Evolutionary conservation across 2,329 filamentous ascomycete genomes (phyloP).

Genomic region (Lecanicillium sp.): DNA sequence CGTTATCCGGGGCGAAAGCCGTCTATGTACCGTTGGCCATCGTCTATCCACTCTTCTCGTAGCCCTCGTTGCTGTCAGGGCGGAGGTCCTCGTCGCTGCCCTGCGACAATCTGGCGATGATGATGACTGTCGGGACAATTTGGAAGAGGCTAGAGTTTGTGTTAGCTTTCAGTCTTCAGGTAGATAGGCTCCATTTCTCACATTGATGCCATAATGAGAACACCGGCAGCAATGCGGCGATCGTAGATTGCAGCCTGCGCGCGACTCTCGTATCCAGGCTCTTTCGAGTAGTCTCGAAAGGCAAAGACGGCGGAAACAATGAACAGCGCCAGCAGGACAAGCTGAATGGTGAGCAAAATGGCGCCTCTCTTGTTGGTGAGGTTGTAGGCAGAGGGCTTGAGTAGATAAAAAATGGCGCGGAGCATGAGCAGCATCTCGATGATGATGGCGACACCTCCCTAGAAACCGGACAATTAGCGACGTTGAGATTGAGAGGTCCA

Average conservation of each 20-base stretch:
- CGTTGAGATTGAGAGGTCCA: too few relatives aligned
- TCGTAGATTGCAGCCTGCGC: slow-evolving; percentile 10
- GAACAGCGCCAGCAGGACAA: slow-evolving; percentile 7
- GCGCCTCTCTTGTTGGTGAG: slow-evolving; percentile 9
- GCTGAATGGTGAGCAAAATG: slow-evolving; percentile 2
- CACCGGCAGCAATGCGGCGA: slow-evolving; percentile 7
- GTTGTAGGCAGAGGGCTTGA: slow-evolving; percentile 12
- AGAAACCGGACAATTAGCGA: too few relatives aligned
- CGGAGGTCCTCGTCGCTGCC: slow-evolving; percentile 4
- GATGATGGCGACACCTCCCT: slow-evolving; percentile 7
- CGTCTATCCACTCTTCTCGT: not conserved
- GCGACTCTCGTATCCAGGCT: slow-evolving; percentile 8
- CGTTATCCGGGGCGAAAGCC: not conserved
- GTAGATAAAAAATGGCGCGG: slow-evolving; percentile 6
- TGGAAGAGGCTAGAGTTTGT: slow-evolving; percentile 3
- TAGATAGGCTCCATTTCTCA: not conserved
- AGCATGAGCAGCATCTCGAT: slow-evolving; percentile 2
- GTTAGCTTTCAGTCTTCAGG: not conserved
- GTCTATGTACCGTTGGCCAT: slow-evolving; percentile 4
- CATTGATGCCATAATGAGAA: slow-evolving; percentile 13
- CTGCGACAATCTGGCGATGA: slow-evolving; percentile 6
- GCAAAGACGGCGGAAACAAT: slow-evolving; percentile 11
- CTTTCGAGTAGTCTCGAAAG: slow-evolving; percentile 11
- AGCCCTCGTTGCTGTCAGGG: slow-evolving; percentile 8
- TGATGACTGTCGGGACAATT: slow-evolving; percentile 10